phyloP scores from a whole-genome alignment of 495 filamentous ascomycete species.

The Talaromyces ruber region DNA sequence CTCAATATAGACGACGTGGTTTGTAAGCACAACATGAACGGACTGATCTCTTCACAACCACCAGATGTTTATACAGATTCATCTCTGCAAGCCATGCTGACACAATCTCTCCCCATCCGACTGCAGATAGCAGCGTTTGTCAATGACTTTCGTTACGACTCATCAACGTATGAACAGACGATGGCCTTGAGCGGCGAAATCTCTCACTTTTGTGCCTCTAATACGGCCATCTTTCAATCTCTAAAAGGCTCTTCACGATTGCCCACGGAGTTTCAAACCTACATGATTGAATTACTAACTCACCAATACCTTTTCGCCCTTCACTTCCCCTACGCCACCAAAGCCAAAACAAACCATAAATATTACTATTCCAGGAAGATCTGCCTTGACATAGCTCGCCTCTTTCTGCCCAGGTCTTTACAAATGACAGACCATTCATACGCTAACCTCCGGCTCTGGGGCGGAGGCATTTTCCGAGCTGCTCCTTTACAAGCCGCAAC shows the following conservation, averaged over 20 bases:
- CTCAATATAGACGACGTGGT: constrained; percentile 34
- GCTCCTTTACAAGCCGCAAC: not conserved
- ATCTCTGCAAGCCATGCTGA: not conserved
- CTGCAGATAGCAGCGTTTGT: not conserved
- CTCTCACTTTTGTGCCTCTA: not conserved
- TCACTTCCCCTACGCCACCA: not conserved
- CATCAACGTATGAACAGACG: not conserved
- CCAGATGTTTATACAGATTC: not conserved
- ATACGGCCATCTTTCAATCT: not conserved
- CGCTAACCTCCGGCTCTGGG: not conserved
- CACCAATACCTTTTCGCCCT: constrained; percentile 3
- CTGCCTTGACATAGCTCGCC: not conserved
- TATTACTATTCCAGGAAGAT: not conserved
- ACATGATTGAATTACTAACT: not conserved
- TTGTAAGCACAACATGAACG: not conserved
- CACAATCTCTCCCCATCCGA: not conserved
- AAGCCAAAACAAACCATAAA: not conserved
- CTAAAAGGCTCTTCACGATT: not conserved
- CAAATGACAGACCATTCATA: not conserved
- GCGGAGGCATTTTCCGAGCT: not conserved
- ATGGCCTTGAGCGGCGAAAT: not conserved
- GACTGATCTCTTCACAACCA: not conserved
- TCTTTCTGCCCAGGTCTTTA: not conserved
- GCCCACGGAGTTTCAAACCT: not conserved
- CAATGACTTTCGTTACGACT: not conserved